phyloP scores from a whole-genome alignment of 768 basidiomycete genomes.

The Mycena albidolilacea region DNA sequence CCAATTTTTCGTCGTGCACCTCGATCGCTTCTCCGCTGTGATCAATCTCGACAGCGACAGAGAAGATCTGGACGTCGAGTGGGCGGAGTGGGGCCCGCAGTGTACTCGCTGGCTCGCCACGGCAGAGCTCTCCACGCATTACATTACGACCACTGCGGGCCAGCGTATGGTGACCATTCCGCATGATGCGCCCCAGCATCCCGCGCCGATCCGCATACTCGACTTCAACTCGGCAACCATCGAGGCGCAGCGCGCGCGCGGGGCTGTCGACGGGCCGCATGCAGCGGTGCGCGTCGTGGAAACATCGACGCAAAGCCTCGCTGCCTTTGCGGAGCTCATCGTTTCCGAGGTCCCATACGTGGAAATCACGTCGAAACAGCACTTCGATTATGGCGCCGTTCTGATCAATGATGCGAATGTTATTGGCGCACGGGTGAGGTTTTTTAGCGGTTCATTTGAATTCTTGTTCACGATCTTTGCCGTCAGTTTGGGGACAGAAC shows the following conservation, averaged over 20 bases:
- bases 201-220: constrained; percentile 26
- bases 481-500: constrained; percentile 3
- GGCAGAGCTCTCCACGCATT: background rate
- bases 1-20: constrained; percentile 29
- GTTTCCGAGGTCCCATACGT: constrained; percentile 18
- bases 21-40: background rate
- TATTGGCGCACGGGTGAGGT: constrained; percentile 27
- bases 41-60: background rate
- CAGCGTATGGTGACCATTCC: constrained; percentile 26
- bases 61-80: background rate
- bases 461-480: background rate
- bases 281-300: constrained; percentile 14
- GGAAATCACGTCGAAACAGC: constrained; percentile 23
- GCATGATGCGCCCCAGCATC: background rate
- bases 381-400: constrained; percentile 22
- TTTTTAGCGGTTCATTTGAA: background rate
- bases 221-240: constrained; percentile 19
- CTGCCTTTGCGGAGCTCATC: constrained; percentile 4
- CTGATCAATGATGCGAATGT: constrained; percentile 31
- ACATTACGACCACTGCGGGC: constrained; percentile 30
- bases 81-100: constrained; percentile 30
- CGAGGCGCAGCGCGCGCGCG: background rate
- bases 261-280: background rate
- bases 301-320: background rate
- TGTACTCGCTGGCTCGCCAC: constrained; percentile 31